Evolutionary conservation across 495 filamentous ascomycete genomes (phyloP).

Genomic region (Penicillium paradoxum): DNA sequence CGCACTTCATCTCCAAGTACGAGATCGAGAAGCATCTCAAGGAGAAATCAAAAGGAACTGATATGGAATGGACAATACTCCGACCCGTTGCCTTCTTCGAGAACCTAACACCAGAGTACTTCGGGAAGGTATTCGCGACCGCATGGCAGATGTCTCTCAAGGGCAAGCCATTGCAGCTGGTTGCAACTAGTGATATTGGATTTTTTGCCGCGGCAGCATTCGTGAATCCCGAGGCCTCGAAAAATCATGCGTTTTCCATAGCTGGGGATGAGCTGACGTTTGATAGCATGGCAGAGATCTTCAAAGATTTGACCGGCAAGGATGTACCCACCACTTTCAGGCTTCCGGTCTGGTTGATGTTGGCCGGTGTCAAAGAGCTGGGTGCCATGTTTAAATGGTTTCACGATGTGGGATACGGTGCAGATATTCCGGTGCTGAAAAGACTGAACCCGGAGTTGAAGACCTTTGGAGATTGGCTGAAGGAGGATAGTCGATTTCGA

Average conservation of each 20-base stretch:
- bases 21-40: slow-evolving; percentile 59
- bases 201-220: slow-evolving; percentile 60
- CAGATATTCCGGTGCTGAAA: slow-evolving; percentile 51
- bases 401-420: slow-evolving; percentile 53
- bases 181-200: slow-evolving; percentile 59
- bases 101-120: slow-evolving; percentile 53
- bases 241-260: slow-evolving; percentile 44
- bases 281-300: slow-evolving; percentile 44
- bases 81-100: slow-evolving; percentile 68
- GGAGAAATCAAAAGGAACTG: slow-evolving; percentile 25
- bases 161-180: slow-evolving; percentile 52
- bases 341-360: slow-evolving; percentile 31
- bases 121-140: slow-evolving; percentile 55
- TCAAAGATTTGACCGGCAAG: slow-evolving; percentile 44
- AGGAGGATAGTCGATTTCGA: slow-evolving; percentile 49
- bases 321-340: slow-evolving; percentile 47
- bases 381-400: slow-evolving; percentile 63
- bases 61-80: slow-evolving; percentile 58
- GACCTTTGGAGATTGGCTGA: slow-evolving; percentile 57
- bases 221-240: slow-evolving; percentile 41
- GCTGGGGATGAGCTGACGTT: slow-evolving; percentile 58
- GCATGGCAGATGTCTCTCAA: slow-evolving; percentile 43
- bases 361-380: slow-evolving; percentile 50
- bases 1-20: slow-evolving; percentile 62
- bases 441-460: slow-evolving; percentile 48